Conservation (phyloP, 306 rosid genomes). For the Vigna mungo region DNA sequence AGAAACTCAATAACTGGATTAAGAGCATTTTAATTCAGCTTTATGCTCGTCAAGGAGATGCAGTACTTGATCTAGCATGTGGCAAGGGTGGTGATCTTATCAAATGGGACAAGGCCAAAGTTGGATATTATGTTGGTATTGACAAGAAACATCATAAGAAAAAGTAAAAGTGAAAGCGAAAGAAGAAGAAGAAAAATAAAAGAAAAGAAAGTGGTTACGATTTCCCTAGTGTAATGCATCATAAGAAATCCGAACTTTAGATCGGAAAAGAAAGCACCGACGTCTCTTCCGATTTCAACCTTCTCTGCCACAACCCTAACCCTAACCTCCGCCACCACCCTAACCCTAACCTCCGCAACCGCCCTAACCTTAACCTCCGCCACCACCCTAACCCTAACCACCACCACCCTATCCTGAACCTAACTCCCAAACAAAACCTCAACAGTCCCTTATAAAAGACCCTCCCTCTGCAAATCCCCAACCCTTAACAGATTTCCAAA, state of each 20-base stretch:
- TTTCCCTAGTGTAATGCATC: conserved; percentile 50
- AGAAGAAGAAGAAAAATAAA: no score
- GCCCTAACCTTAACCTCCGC: neutral
- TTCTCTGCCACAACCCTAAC: no score
- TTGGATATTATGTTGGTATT: conserved; percentile 96
- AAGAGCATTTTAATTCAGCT: conserved; percentile 98
- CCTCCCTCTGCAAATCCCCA: neutral
- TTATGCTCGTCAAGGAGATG: conserved; percentile 82
- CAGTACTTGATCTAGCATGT: conserved; percentile 95
- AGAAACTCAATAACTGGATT: conserved; percentile 98
- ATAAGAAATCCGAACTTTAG: conserved; percentile 51
- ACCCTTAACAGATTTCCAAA: conserved; percentile 1
- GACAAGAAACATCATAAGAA: conserved; percentile 48
- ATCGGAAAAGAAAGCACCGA: conserved; percentile 55
- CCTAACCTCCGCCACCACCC: neutral
- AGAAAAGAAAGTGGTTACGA: no score
- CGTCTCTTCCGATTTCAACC: conserved; percentile 54
- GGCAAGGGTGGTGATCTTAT: conserved; percentile 99
- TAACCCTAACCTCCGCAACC: no score
- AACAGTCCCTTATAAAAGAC: neutral
- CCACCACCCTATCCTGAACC: neutral
- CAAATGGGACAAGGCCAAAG: conserved; percentile 98
- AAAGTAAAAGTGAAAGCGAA: no score
- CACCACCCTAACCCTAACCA: no score
- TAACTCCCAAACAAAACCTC: neutral